A percentile compares a stretch with the other conserved stretches of the same genome.
Conservation (phyloP, 1,284 basidiomycete species). For the Tylopilus sp. region DNA sequence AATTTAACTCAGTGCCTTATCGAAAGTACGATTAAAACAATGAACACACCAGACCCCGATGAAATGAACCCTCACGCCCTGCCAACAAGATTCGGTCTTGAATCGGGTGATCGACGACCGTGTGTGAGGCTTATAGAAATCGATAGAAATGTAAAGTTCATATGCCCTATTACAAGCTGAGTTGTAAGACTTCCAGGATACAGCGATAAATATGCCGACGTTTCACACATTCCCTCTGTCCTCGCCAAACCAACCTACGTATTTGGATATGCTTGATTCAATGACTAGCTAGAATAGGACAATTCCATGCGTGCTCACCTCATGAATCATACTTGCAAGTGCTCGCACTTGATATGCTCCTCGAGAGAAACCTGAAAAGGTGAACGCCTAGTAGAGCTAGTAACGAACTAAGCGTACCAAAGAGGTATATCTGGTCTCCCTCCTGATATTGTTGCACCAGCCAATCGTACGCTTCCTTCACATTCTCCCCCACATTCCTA, state of each 20-base stretch:
- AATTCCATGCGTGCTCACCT: conserved; percentile 8
- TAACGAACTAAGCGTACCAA: conserved; percentile 38
- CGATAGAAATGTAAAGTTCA: conserved; percentile 38
- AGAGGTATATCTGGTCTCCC: conserved; percentile 50
- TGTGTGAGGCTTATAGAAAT: background rate
- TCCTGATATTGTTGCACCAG: conserved; percentile 43
- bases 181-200: background rate
- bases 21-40: background rate
- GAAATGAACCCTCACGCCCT: conserved; percentile 45
- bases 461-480: conserved; percentile 49
- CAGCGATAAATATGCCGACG: conserved; percentile 5
- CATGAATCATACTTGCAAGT: conserved; percentile 52
- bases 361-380: conserved; percentile 52
- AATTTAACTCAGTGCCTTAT: background rate
- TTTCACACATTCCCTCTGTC: background rate
- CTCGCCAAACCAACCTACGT: conserved; percentile 26
- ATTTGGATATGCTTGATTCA: conserved; percentile 11
- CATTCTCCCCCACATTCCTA: conserved; percentile 29
- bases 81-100: conserved; percentile 44
- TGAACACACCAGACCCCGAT: conserved; percentile 48
- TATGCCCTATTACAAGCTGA: conserved; percentile 47
- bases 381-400: conserved; percentile 41
- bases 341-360: conserved; percentile 54
- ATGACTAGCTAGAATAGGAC: conserved; percentile 37
- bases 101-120: conserved; percentile 30